phyloP scores from a whole-genome alignment of 306 rosid species.

The Cicer bijugum region DNA sequence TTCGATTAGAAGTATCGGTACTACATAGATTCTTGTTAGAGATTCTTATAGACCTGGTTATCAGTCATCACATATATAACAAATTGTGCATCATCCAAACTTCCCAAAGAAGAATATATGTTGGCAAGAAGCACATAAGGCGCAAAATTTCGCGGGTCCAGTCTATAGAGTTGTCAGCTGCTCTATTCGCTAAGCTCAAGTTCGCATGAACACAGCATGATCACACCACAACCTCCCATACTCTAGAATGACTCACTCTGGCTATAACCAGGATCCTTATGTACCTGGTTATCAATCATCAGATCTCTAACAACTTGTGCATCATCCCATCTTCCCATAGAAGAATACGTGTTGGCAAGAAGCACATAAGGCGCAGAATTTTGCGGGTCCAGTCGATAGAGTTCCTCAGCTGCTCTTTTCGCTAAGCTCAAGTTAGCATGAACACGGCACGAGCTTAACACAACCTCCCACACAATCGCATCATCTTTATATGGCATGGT shows the following conservation, averaged over 20 bases:
- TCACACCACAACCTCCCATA: constrained; percentile 80
- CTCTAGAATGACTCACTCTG: constrained; percentile 63
- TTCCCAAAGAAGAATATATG: constrained; percentile 71
- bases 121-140: constrained; percentile 72
- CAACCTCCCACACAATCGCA: constrained; percentile 84
- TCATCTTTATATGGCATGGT: constrained; percentile 71
- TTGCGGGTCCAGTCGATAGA: constrained; percentile 61
- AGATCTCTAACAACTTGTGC: constrained; percentile 65
- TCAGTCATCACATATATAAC: constrained; percentile 65
- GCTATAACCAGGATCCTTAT: constrained; percentile 77
- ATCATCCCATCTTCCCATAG: constrained; percentile 88
- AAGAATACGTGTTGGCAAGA: constrained; percentile 76
- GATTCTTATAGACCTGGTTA: constrained; percentile 59
- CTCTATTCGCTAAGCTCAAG: constrained; percentile 67
- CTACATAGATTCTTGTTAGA: no score
- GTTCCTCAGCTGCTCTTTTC: constrained; percentile 72
- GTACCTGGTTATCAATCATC: constrained; percentile 63
- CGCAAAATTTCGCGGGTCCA: constrained; percentile 58
- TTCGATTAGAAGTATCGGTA: no score
- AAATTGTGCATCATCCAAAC: constrained; percentile 71
- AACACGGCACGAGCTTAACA: constrained; percentile 75
- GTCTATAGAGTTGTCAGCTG: constrained; percentile 62
- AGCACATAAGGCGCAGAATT: constrained; percentile 72
- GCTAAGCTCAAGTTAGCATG: constrained; percentile 68
- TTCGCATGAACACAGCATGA: constrained; percentile 71